These are phyloP conservation scores for Fusarium sp. DNA, from an alignment of 2,329 filamentous ascomycete species.

Conservation along the genomic window DNA sequence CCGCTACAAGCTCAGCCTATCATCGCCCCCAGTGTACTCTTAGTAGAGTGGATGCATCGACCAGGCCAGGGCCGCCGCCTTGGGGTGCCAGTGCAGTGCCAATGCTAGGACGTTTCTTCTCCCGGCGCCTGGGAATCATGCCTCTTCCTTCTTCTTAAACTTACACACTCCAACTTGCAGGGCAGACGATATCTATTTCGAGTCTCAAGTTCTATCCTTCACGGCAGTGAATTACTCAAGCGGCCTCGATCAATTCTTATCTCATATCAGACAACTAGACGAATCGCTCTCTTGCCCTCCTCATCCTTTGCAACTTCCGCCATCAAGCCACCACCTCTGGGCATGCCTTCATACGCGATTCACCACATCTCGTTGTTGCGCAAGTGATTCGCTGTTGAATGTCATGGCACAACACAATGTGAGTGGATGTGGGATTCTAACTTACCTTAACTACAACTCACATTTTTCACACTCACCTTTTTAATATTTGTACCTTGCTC, in stretches of 20 bases:
- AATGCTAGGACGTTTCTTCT: slow-evolving; percentile 56
- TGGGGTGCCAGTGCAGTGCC: slow-evolving; percentile 52
- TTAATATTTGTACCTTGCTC: slow-evolving; percentile 18
- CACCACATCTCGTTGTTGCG: slow-evolving; percentile 50
- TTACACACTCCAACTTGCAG: slow-evolving; percentile 49
- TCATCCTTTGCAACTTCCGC: slow-evolving; percentile 37
- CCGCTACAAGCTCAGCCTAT: slow-evolving; percentile 45
- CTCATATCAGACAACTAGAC: slow-evolving; percentile 3
- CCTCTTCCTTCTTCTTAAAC: slow-evolving; percentile 51
- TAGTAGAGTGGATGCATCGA: slow-evolving; percentile 50
- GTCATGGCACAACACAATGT: slow-evolving; percentile 57
- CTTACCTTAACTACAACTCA: slow-evolving; percentile 35
- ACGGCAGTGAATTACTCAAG: slow-evolving; percentile 1
- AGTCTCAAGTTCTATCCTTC: slow-evolving; percentile 30
- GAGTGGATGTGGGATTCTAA: slow-evolving; percentile 36
- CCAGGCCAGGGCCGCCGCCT: slow-evolving; percentile 53
- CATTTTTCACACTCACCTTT: slow-evolving; percentile 26
- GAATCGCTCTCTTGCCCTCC: slow-evolving; percentile 18
- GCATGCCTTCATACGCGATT: slow-evolving; percentile 50
- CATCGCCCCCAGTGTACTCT: slow-evolving; percentile 52
- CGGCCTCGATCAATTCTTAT: not conserved
- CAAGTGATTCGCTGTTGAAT: slow-evolving; percentile 50
- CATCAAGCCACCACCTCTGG: slow-evolving; percentile 44
- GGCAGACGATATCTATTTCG: slow-evolving; percentile 44
- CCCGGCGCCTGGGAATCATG: slow-evolving; percentile 52